Conservation (phyloP, 2,329 filamentous ascomycete genomes). For the Basipetospora sp. region DNA sequence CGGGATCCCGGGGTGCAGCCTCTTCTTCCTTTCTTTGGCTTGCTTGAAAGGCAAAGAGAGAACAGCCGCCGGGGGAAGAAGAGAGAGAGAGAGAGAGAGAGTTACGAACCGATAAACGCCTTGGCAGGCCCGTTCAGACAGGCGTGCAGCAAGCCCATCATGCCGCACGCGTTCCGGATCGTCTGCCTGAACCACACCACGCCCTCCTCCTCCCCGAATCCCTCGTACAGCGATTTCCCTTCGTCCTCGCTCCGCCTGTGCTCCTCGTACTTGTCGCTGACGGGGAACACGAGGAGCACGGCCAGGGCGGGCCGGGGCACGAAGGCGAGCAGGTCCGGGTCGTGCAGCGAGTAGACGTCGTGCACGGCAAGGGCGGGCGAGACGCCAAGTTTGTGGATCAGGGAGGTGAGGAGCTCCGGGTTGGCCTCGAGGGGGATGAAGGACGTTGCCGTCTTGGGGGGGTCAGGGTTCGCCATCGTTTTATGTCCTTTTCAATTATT, state of each 20-base stretch:
- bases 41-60: neutral
- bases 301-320: conserved; percentile 79
- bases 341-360: conserved; percentile 83
- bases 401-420: conserved; percentile 71
- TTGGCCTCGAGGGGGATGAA: conserved; percentile 57
- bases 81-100: conserved; percentile 3
- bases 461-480: neutral
- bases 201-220: conserved; percentile 53
- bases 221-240: conserved; percentile 46
- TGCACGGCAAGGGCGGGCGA: conserved; percentile 63
- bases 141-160: conserved; percentile 78
- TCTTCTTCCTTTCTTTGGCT: too few relatives aligned
- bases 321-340: conserved; percentile 70
- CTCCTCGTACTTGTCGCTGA: conserved; percentile 64
- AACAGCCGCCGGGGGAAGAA: neutral
- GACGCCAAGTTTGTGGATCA: conserved; percentile 73
- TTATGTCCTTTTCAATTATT: too few relatives aligned
- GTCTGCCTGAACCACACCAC: conserved; percentile 93
- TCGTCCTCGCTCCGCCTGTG: conserved; percentile 62
- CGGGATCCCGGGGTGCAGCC: too few relatives aligned
- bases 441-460: conserved; percentile 19
- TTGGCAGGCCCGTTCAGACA: conserved; percentile 61
- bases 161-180: conserved; percentile 80
- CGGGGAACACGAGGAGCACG: conserved; percentile 81
- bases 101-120: conserved; percentile 39